Percentiles rank a stretch among this genome's conserved stretches.
Conservation (phyloP, 2,329 filamentous ascomycete genomes). For the Apiospora koreana region DNA sequence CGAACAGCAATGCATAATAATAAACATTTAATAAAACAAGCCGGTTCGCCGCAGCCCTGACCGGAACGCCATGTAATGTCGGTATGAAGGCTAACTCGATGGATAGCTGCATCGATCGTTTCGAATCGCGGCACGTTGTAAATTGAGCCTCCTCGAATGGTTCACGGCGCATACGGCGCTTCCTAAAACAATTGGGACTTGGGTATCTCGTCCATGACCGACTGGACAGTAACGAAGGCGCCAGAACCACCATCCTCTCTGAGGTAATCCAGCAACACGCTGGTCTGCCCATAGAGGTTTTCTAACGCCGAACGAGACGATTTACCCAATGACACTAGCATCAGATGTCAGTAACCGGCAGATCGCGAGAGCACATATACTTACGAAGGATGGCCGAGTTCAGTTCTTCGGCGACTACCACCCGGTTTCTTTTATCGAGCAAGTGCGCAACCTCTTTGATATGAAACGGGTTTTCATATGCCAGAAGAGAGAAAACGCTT, state of each 20-base stretch:
- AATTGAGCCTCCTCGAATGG: too few relatives aligned
- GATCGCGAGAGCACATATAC: constrained; percentile 33
- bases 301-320: constrained; percentile 85
- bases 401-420: constrained; percentile 84
- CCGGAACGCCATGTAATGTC: background rate
- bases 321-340: constrained; percentile 81
- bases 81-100: background rate
- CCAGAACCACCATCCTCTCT: constrained; percentile 77
- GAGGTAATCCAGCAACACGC: constrained; percentile 80
- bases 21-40: background rate
- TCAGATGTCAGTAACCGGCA: background rate
- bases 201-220: constrained; percentile 49
- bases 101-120: background rate
- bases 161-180: background rate
- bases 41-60: background rate
- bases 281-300: constrained; percentile 82
- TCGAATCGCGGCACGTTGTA: background rate
- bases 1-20: background rate
- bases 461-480: constrained; percentile 78
- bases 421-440: constrained; percentile 73
- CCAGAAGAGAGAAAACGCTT: constrained; percentile 86
- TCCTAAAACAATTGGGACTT: constrained; percentile 36
- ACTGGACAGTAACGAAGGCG: constrained; percentile 71
- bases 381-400: constrained; percentile 90
- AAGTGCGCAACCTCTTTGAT: constrained; percentile 75